Percentiles rank a stretch among this genome's conserved stretches.
phyloP scores from a whole-genome alignment of 1,139 yeast genomes.

The Pichia sp. region DNA sequence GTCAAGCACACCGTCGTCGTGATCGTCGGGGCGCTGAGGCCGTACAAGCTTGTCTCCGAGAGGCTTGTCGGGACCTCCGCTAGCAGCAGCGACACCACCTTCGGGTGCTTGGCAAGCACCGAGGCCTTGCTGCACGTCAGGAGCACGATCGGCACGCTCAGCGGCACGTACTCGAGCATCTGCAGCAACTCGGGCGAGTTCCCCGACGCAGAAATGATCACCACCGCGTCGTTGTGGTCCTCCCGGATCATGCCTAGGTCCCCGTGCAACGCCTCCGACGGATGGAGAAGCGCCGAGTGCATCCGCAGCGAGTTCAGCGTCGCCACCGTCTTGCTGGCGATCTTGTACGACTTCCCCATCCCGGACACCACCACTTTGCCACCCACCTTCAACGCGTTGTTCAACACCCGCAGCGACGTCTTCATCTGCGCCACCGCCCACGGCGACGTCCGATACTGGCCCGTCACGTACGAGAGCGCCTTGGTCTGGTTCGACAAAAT shows the following conservation, averaged over 20 bases:
- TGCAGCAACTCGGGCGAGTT: constrained; percentile 71
- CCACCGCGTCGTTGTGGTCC: constrained; percentile 50
- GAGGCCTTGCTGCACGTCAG: constrained; percentile 58
- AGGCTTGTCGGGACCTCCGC: constrained; percentile 59
- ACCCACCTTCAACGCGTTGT: constrained; percentile 43
- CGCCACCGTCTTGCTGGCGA: constrained; percentile 74
- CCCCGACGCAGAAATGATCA: constrained; percentile 77
- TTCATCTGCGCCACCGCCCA: constrained; percentile 49
- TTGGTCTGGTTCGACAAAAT: constrained; percentile 45
- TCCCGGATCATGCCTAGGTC: constrained; percentile 71
- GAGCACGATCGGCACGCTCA: constrained; percentile 50
- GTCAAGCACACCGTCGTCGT: constrained; percentile 75
- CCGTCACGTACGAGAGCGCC: constrained; percentile 40
- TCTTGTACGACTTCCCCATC: constrained; percentile 79
- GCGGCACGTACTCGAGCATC: constrained; percentile 56
- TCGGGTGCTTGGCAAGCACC: constrained; percentile 42
- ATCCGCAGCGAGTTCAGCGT: constrained; percentile 77
- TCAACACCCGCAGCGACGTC: constrained; percentile 48
- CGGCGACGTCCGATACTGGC: constrained; percentile 38
- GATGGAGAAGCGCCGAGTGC: constrained; percentile 66
- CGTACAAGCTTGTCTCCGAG: constrained; percentile 65
- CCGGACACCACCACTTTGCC: constrained; percentile 78
- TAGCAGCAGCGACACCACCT: constrained; percentile 48
- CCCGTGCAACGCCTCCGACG: constrained; percentile 87
- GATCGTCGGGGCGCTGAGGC: constrained; percentile 84